Conservation (phyloP, 2,329 filamentous ascomycete genomes). For the Coniochaeta ligniaria region DNA sequence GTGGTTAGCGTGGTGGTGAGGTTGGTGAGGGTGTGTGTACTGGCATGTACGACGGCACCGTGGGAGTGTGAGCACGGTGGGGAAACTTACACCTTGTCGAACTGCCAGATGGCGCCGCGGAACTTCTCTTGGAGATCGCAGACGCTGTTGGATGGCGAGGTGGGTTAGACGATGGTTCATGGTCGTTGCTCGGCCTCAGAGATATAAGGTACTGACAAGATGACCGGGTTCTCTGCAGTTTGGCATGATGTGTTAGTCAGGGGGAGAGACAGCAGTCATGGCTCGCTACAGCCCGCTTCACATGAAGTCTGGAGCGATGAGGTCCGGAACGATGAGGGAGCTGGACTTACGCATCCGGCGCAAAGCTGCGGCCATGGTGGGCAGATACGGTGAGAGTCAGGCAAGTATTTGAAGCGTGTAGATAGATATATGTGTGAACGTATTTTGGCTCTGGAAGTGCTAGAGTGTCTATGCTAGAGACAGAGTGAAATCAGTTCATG, state of each 20-base stretch:
- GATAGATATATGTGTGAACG: not conserved
- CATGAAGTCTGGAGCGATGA: too few relatives aligned
- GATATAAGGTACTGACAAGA: slow-evolving; percentile 36
- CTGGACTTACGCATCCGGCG: slow-evolving; percentile 8
- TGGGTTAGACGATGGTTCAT: not conserved
- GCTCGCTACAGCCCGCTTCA: not conserved
- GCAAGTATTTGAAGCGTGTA: not conserved
- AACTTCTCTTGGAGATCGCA: slow-evolving; percentile 97
- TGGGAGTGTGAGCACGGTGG: slow-evolving; percentile 2
- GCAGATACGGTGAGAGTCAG: not conserved
- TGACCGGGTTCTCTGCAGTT: slow-evolving; percentile 34
- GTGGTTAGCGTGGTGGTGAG: not conserved
- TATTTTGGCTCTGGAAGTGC: not conserved
- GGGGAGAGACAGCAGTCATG: not conserved
- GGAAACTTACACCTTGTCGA: slow-evolving; percentile 63
- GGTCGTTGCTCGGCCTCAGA: not conserved
- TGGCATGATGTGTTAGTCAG: slow-evolving; percentile 5
- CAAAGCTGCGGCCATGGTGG: slow-evolving; percentile 5
- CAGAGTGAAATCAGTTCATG: not conserved
- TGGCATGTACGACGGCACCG: not conserved
- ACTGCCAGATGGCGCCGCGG: slow-evolving; percentile 73
- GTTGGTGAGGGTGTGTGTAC: not conserved
- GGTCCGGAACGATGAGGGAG: not conserved
- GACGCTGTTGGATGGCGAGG: slow-evolving; percentile 46
- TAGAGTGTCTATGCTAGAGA: not conserved